A percentile compares a stretch with the other conserved stretches of the same genome.
phyloP scores from a whole-genome alignment of 2,329 filamentous ascomycete species.

The Exophiala alcalophila region DNA sequence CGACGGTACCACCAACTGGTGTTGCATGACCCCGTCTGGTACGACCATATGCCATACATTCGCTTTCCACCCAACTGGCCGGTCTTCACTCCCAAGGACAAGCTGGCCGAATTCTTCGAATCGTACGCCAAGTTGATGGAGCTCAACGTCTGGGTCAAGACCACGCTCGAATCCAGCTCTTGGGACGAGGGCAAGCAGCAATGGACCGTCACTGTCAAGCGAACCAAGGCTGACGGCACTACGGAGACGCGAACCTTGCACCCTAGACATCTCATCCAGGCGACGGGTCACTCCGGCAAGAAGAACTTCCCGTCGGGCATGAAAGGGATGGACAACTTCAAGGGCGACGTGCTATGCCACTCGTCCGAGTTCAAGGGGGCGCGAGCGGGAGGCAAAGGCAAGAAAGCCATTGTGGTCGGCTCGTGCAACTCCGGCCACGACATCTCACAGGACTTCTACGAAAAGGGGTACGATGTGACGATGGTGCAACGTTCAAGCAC shows the following conservation, averaged over 20 bases:
- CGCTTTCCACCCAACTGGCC: constrained; percentile 64
- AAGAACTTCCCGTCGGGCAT: constrained; percentile 50
- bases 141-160: constrained; percentile 63
- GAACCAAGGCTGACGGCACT: constrained; percentile 39
- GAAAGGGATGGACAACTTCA: constrained; percentile 53
- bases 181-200: constrained; percentile 51
- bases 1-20: constrained; percentile 63
- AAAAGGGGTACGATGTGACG: constrained; percentile 65
- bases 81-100: constrained; percentile 69
- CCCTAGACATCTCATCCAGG: constrained; percentile 63
- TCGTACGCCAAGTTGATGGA: constrained; percentile 63
- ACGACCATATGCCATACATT: constrained; percentile 59
- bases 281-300: constrained; percentile 67
- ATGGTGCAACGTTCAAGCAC: constrained; percentile 68
- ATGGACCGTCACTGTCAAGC: constrained; percentile 57
- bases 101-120: constrained; percentile 67
- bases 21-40: constrained; percentile 64
- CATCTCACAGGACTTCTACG: constrained; percentile 65
- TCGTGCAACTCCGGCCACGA: constrained; percentile 60
- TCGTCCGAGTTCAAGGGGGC: constrained; percentile 60
- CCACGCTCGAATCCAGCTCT: constrained; percentile 47
- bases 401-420: constrained; percentile 64
- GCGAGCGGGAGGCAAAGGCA: constrained; percentile 46
- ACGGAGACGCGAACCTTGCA: constrained; percentile 54
- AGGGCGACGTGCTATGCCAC: constrained; percentile 59